Conservation (phyloP, 495 filamentous ascomycete species). For the Aspergillus conjunctus region DNA sequence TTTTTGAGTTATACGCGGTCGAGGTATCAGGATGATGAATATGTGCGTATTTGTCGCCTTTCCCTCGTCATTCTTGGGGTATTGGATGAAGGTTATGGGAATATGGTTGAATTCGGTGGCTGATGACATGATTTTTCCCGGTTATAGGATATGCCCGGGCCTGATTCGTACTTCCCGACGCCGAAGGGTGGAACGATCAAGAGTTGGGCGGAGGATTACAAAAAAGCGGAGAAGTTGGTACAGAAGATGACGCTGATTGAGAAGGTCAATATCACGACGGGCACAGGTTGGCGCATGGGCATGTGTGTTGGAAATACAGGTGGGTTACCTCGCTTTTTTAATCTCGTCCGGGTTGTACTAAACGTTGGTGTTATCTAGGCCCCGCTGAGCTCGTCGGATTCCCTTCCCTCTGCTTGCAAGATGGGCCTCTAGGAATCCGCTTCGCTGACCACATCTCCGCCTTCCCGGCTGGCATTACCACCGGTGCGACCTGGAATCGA, state of each 20-base stretch:
- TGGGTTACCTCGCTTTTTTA: constrained; percentile 15
- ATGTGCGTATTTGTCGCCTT: constrained; percentile 13
- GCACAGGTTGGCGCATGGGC: constrained; percentile 88
- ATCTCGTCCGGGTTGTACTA: not conserved
- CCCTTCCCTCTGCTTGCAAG: constrained; percentile 85
- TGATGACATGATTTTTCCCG: constrained; percentile 1
- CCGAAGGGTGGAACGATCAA: constrained; percentile 76
- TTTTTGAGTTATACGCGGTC: constrained; percentile 24
- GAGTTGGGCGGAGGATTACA: constrained; percentile 77
- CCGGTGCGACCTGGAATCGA: constrained; percentile 85
- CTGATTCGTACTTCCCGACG: constrained; percentile 82
- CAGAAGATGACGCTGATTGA: constrained; percentile 80
- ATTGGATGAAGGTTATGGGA: not conserved
- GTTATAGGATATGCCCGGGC: constrained; percentile 30
- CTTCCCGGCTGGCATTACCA: constrained; percentile 82
- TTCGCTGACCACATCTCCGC: constrained; percentile 76
- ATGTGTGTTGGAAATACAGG: constrained; percentile 88
- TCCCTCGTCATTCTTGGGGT: not conserved
- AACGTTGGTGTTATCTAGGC: constrained; percentile 33
- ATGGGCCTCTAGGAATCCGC: constrained; percentile 82
- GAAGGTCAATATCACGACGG: constrained; percentile 94
- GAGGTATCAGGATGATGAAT: constrained; percentile 9
- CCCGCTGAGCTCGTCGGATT: constrained; percentile 71
- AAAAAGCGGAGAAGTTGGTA: constrained; percentile 79
- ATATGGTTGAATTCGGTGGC: not conserved